phyloP scores from a whole-genome alignment of 2,329 filamentous ascomycete genomes.

The Aspergillus cejpii region DNA sequence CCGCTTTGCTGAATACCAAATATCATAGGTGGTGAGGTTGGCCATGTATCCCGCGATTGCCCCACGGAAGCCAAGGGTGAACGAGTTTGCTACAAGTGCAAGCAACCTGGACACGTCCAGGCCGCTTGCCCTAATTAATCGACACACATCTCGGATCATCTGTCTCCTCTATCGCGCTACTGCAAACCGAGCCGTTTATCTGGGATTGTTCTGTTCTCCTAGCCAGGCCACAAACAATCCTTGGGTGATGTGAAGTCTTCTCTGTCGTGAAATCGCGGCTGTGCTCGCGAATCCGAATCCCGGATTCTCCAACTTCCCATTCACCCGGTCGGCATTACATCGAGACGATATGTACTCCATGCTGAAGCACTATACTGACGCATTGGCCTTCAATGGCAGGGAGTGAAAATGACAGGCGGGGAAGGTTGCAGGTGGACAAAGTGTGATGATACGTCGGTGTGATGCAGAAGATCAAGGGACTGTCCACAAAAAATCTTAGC shows the following conservation, averaged over 20 bases:
- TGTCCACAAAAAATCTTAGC: slow-evolving; percentile 1
- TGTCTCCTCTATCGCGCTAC: slow-evolving; percentile 22
- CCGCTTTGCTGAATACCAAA: slow-evolving; percentile 4
- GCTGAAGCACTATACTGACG: slow-evolving; percentile 7
- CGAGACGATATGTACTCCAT: slow-evolving; percentile 12
- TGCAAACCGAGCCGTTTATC: slow-evolving; percentile 15
- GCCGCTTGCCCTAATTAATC: slow-evolving; percentile 78
- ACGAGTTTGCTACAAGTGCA: slow-evolving; percentile 98
- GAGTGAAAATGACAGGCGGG: slow-evolving; percentile 18
- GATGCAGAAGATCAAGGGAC: slow-evolving; percentile 10
- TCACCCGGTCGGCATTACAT: slow-evolving; percentile 15
- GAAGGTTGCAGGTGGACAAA: slow-evolving; percentile 23
- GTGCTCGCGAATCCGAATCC: slow-evolving; percentile 19
- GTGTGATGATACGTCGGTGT: slow-evolving; percentile 17
- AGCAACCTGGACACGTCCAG: slow-evolving; percentile 83
- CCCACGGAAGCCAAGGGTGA: slow-evolving; percentile 83
- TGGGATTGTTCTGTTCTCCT: slow-evolving; percentile 8
- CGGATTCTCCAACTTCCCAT: slow-evolving; percentile 15
- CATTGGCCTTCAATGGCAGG: slow-evolving; percentile 8
- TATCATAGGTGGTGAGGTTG: slow-evolving; percentile 65
- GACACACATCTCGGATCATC: slow-evolving; percentile 17
- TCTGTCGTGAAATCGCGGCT: slow-evolving; percentile 15
- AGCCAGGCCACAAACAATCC: slow-evolving; percentile 11
- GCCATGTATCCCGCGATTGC: slow-evolving; percentile 93
- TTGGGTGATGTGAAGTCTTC: slow-evolving; percentile 26